phyloP scores from a whole-genome alignment of 1,139 yeast genomes.

The Hyphopichia fennica region DNA sequence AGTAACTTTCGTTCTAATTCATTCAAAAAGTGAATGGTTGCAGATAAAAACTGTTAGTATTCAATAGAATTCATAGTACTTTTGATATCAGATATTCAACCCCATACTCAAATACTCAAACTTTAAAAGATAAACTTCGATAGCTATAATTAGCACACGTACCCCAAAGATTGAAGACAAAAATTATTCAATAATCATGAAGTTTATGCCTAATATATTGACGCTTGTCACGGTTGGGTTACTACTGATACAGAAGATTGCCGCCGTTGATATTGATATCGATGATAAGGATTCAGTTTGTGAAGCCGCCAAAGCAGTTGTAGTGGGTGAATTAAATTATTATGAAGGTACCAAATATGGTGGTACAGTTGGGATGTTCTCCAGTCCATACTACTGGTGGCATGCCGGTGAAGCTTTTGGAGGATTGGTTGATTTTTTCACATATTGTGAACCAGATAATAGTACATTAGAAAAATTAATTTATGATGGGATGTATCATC shows the following conservation, averaged over 20 bases:
- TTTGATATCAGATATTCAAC: no score
- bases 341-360: constrained; percentile 54
- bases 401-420: constrained; percentile 71
- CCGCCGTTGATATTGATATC: constrained; percentile 21
- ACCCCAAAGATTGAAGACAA: no score
- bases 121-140: no score
- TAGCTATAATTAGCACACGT: no score
- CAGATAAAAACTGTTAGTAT: background rate
- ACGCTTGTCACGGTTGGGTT: background rate
- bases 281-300: constrained; percentile 39
- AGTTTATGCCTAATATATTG: background rate
- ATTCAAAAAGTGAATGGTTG: no score
- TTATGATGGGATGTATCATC: constrained; percentile 46
- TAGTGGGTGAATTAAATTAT: constrained; percentile 57
- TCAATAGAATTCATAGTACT: background rate
- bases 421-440: constrained; percentile 54
- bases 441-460: constrained; percentile 47
- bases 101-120: no score
- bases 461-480: constrained; percentile 38
- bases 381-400: constrained; percentile 70
- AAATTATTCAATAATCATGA: no score
- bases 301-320: constrained; percentile 48
- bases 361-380: constrained; percentile 61
- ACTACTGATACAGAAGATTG: constrained; percentile 1
- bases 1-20: no score